phyloP scores from a whole-genome alignment of 2,329 filamentous ascomycete genomes.

The Colletotrichum zoysiae region DNA sequence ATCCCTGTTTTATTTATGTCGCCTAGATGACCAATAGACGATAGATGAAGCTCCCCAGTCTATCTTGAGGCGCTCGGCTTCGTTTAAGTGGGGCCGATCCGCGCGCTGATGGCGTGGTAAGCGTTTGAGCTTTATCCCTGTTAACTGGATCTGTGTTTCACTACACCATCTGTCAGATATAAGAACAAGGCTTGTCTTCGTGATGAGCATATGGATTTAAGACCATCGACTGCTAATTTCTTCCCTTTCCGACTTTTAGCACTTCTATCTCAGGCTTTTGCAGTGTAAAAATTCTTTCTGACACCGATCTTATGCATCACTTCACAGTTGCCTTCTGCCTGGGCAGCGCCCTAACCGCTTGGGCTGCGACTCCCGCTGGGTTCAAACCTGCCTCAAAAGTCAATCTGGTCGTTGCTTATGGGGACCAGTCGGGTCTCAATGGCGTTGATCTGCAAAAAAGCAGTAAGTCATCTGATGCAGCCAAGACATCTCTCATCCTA shows the following conservation, averaged over 20 bases:
- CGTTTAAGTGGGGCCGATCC: neutral
- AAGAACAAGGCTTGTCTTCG: conserved; percentile 12
- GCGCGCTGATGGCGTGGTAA: conserved; percentile 6
- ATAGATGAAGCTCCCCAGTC: neutral
- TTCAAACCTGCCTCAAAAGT: conserved; percentile 55
- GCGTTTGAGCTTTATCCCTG: conserved; percentile 27
- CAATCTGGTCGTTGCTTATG: conserved; percentile 55
- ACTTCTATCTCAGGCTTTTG: neutral
- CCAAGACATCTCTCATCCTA: neutral
- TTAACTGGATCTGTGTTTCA: conserved; percentile 19
- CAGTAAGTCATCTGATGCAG: conserved; percentile 46
- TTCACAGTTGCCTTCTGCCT: conserved; percentile 17
- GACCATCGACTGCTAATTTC: neutral
- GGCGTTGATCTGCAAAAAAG: conserved; percentile 54
- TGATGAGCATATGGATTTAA: neutral
- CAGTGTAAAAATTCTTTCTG: too few species aligned
- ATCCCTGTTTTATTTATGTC: neutral
- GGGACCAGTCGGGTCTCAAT: conserved; percentile 50
- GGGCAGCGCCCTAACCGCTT: conserved; percentile 41
- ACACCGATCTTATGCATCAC: conserved; percentile 12
- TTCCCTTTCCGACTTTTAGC: neutral
- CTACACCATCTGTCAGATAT: conserved; percentile 8
- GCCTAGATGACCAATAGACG: neutral
- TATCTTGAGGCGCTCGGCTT: neutral
- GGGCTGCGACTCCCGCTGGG: conserved; percentile 56